Percentiles rank a stretch among this genome's conserved stretches.
These are phyloP conservation scores for Colletotrichum coccodes DNA, from an alignment of 2,329 filamentous ascomycete genomes.

Conservation along the genomic window DNA sequence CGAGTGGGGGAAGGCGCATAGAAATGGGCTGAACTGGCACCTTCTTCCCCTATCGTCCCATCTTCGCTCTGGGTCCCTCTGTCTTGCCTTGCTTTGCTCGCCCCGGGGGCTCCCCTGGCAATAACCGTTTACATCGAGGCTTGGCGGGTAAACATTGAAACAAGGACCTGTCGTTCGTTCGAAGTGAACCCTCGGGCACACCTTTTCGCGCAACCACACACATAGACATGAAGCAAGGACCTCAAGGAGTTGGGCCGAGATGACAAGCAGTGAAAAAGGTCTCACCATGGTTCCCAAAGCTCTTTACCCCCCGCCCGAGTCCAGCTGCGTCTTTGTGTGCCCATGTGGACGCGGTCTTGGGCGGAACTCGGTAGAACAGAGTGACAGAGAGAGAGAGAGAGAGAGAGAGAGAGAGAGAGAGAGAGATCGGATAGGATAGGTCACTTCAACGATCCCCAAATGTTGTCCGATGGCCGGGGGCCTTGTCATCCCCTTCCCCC, in stretches of 20 bases:
- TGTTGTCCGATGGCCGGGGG: constrained; percentile 12
- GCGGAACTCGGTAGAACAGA: constrained; percentile 14
- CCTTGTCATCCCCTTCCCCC: not conserved
- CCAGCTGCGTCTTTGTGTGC: constrained; percentile 22
- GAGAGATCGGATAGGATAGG: not conserved
- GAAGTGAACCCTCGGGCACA: constrained; percentile 1
- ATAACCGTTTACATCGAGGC: not conserved
- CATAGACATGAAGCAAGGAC: constrained; percentile 8
- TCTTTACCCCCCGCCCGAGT: not conserved
- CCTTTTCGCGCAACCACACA: constrained; percentile 2
- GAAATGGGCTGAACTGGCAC: not conserved
- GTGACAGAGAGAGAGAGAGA: not conserved
- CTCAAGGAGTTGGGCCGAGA: constrained; percentile 27
- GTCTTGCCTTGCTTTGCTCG: too few species aligned
- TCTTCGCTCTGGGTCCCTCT: constrained; percentile 14
- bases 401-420: not conserved
- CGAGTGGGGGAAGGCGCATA: constrained; percentile 7
- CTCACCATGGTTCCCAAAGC: constrained; percentile 24
- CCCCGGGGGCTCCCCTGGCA: constrained; percentile 9
- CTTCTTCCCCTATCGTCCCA: constrained; percentile 14
- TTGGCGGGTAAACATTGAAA: constrained; percentile 32
- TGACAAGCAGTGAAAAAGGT: constrained; percentile 10
- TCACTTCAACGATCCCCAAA: constrained; percentile 21
- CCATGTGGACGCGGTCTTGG: not conserved
- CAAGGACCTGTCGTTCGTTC: constrained; percentile 23